Conservation (phyloP, 441 rosid species). For the Kokia cookei region DNA sequence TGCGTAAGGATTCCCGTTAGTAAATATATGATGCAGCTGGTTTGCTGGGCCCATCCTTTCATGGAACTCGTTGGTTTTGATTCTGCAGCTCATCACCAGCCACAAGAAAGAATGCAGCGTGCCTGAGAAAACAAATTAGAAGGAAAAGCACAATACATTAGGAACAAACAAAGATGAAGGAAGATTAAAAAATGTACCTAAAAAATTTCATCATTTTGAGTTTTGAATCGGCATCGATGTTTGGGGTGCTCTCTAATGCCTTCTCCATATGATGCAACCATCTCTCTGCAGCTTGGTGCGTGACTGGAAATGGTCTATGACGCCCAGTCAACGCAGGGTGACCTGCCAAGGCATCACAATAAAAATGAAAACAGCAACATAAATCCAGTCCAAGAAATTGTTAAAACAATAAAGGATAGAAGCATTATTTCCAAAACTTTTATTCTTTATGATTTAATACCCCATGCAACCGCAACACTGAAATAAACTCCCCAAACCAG, state of each 20-base stretch:
- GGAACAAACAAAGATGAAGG: not conserved
- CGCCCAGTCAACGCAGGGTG: slow-evolving; percentile 93
- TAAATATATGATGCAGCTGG: slow-evolving; percentile 28
- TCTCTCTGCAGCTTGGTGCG: slow-evolving; percentile 81
- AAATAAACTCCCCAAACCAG: not conserved
- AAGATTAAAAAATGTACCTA: slow-evolving; percentile 30
- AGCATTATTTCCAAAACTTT: not conserved
- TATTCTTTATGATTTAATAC: not conserved
- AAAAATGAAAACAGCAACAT: not conserved
- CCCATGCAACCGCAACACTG: not conserved
- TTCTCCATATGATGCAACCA: slow-evolving; percentile 87
- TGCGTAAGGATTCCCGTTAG: slow-evolving; percentile 1
- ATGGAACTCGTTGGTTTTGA: slow-evolving; percentile 43
- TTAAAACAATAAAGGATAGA: not conserved
- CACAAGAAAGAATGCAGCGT: slow-evolving; percentile 91
- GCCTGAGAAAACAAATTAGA: slow-evolving; percentile 36
- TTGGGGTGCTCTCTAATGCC: slow-evolving; percentile 56
- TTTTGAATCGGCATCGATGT: slow-evolving; percentile 70
- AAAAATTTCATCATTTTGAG: slow-evolving; percentile 81
- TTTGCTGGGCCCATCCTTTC: slow-evolving; percentile 45
- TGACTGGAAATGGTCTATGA: slow-evolving; percentile 85
- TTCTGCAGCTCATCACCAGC: slow-evolving; percentile 86
- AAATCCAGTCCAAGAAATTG: not conserved
- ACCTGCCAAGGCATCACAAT: slow-evolving; percentile 31
- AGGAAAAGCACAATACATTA: not conserved